phyloP scores from a whole-genome alignment of 257 asterid genomes.

The Solanum rostratum region DNA sequence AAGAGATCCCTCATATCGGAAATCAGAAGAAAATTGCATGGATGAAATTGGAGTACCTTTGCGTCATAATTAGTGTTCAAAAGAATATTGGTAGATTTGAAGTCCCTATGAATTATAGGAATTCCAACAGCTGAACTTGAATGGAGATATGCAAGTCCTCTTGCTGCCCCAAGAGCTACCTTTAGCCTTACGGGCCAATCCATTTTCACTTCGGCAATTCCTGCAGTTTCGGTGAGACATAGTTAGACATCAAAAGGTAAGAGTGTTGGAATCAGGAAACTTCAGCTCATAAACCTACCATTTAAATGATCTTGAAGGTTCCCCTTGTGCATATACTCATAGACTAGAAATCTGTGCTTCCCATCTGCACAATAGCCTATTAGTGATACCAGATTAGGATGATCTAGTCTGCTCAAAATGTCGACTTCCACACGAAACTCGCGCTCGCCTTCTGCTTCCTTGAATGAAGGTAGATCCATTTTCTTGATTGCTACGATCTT shows the following conservation, averaged over 20 bases:
- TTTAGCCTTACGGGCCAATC: slow-evolving; percentile 85
- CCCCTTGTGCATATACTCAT: slow-evolving; percentile 77
- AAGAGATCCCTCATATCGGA: not conserved
- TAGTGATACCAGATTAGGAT: slow-evolving; percentile 76
- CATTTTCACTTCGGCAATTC: slow-evolving; percentile 64
- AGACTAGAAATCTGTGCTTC: slow-evolving; percentile 87
- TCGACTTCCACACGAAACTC: slow-evolving; percentile 95
- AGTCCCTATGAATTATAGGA: slow-evolving; percentile 91
- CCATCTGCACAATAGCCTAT: slow-evolving; percentile 95
- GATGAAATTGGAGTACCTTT: slow-evolving; percentile 37
- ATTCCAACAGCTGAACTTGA: slow-evolving; percentile 82
- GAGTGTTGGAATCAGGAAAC: not conserved
- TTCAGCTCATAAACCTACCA: slow-evolving; percentile 33
- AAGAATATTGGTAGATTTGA: slow-evolving; percentile 90
- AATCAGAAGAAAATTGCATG: not conserved
- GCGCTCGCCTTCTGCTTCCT: slow-evolving; percentile 84
- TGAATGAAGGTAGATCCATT: slow-evolving; percentile 80
- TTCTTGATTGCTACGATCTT: slow-evolving; percentile 94
- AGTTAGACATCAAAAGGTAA: not conserved
- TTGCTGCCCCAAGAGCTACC: slow-evolving; percentile 86
- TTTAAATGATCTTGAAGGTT: slow-evolving; percentile 86
- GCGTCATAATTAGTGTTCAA: slow-evolving; percentile 74
- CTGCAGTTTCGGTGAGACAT: slow-evolving; percentile 21
- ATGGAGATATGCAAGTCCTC: slow-evolving; percentile 92
- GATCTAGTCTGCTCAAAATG: slow-evolving; percentile 92